Base-by-base conservation (phyloP, 345 rosid genomes). In the Pelargonium nanum region DNA sequence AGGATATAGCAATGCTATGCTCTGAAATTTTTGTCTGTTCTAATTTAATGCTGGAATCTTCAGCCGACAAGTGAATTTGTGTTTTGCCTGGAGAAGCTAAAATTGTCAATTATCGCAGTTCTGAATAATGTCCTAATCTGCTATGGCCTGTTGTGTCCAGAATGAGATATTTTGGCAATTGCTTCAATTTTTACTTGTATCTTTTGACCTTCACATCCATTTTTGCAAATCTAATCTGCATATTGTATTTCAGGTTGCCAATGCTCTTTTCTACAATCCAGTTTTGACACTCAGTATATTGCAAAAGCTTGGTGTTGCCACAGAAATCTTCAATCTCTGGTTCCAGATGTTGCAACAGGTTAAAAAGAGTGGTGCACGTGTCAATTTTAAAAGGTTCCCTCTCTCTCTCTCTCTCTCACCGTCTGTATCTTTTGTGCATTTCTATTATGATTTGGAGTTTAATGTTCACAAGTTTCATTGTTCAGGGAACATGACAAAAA, bases 401-500 rank as follows among this genome's bases (percentile, higher is more conserved):
- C 53, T n/a, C 20, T 59, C 24, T 55, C 24, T 44, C 16, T 24
- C 40, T 23, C 24, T 20, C 20, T 52, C 26, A 22, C 26, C 60
- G n/a, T 64, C 52, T 54, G 55, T 63, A 28, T 17, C 19, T 22
- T 40, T 55, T 17, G 1, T 26, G 56, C 19, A 64, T 45, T 22
- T 26, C 34, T 45, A 40, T 45, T 17, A 22, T 55, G 13, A 40
- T 12, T 28, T 2, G 32, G 2, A 40, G 48, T 17, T 40, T 40
- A 15, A 40, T 2, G 2, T 40, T 17, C 15, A 40, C 17, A 40
- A 40, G 10, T 30, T 40, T 40, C 16, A 2, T 40, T 40, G 48
- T 40, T 58, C 86, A 94, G 99, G 84, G 97, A 83, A 64, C 91
- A 94, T 63, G 95, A 85, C 71, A 94, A 94, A 75, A 94, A 94